Evolutionary conservation across 2,329 filamentous ascomycete species (phyloP).

Genomic region (Phyllosticta citribraziliensis): DNA sequence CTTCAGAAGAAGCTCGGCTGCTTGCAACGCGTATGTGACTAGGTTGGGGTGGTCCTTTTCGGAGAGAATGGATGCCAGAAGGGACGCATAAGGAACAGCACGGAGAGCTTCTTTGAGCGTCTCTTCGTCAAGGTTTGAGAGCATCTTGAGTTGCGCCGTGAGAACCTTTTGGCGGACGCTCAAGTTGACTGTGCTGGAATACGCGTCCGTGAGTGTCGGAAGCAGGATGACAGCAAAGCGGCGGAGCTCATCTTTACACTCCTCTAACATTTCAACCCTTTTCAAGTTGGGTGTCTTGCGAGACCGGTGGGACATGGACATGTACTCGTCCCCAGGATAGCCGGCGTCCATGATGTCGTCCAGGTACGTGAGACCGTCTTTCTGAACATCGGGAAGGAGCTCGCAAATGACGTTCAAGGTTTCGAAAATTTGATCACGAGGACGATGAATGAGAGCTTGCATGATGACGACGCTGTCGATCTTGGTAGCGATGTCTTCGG

Average conservation of each 20-base stretch:
- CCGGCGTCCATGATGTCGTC: constrained; percentile 42
- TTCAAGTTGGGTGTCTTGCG: constrained; percentile 63
- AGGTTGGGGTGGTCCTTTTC: constrained; percentile 87
- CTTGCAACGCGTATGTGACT: constrained; percentile 79
- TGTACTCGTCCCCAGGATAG: constrained; percentile 37
- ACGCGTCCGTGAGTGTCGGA: constrained; percentile 90
- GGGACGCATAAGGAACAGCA: constrained; percentile 88
- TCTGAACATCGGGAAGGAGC: constrained; percentile 66
- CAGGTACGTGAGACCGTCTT: constrained; percentile 41
- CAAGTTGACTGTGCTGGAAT: constrained; percentile 93
- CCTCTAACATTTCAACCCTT: constrained; percentile 67
- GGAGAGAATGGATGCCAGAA: constrained; percentile 86
- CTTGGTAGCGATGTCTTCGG: constrained; percentile 69
- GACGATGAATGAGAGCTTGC: constrained; percentile 93
- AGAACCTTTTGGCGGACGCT: constrained; percentile 92
- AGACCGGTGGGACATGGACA: constrained; percentile 32
- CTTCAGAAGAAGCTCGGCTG: constrained; percentile 76
- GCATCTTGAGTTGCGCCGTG: constrained; percentile 93
- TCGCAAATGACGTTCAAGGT: constrained; percentile 97
- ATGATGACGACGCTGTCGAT: constrained; percentile 96
- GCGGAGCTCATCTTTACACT: constrained; percentile 78
- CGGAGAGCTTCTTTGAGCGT: constrained; percentile 80
- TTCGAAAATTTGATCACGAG: constrained; percentile 91
- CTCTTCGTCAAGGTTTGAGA: constrained; percentile 80
- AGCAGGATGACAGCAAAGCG: constrained; percentile 89